These are phyloP conservation scores for Hirschfeldia incana DNA, from an alignment of 345 rosid species.

Conservation along the genomic window DNA sequence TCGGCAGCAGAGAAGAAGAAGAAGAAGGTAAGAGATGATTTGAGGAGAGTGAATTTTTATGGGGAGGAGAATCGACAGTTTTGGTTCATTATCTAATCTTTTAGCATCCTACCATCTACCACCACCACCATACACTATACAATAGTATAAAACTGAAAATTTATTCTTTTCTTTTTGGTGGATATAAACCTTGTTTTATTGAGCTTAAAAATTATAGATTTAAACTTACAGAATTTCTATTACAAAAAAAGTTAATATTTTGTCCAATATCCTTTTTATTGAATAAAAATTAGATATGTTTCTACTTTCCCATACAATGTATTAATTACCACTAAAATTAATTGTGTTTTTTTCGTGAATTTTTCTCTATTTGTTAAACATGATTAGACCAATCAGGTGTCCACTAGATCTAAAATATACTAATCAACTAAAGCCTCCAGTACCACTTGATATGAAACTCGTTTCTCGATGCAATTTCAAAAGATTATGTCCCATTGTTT, in stretches of 20 bases:
- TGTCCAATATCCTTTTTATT: too few relatives aligned
- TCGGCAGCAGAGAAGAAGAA: not conserved
- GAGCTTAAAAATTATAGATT: not conserved
- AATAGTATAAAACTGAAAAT: not conserved
- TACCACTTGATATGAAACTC: conserved; percentile 1
- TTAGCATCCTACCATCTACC: conserved; percentile 6
- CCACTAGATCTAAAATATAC: not conserved
- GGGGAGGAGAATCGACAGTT: conserved; percentile 28
- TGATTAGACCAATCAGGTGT: not conserved
- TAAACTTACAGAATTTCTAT: not conserved
- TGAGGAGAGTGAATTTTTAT: not conserved
- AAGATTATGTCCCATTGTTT: not conserved
- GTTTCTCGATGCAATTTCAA: not conserved
- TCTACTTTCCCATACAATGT: not conserved
- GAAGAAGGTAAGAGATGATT: not conserved
- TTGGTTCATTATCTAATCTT: conserved; percentile 24
- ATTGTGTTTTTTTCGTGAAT: not conserved
- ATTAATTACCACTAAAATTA: not conserved
- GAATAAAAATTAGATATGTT: not conserved
- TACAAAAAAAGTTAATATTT: not conserved
- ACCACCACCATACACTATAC: conserved; percentile 26
- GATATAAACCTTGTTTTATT: not conserved
- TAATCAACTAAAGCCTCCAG: not conserved
- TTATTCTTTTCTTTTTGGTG: not conserved
- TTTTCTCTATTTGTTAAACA: not conserved